Percentiles rank a stretch among this genome's conserved stretches.
Conservation (phyloP, 1,284 basidiomycete species). For the Apiotrichum mycotoxinovorans region DNA sequence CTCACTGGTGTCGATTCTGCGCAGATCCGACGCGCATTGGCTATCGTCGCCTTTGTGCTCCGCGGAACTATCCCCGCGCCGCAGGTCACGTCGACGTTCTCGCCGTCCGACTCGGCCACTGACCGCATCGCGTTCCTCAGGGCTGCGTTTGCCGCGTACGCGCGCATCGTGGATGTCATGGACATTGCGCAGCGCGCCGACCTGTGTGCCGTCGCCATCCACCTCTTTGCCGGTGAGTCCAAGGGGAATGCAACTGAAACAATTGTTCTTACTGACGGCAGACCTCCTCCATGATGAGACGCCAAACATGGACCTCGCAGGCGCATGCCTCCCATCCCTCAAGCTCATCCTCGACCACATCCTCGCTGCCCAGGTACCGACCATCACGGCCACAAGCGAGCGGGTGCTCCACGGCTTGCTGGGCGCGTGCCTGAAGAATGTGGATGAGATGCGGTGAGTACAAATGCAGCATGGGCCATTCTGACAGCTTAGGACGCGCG, state of each 20-base stretch:
- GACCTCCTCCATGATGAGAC: conserved; percentile 81
- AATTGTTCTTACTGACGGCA: conserved; percentile 37
- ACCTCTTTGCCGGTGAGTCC: conserved; percentile 69
- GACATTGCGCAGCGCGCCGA: conserved; percentile 58
- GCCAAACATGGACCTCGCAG: conserved; percentile 69
- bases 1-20: conserved; percentile 29
- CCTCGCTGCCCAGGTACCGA: conserved; percentile 34
- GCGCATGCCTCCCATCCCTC: conserved; percentile 71
- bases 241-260: too few relatives aligned
- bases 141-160: conserved; percentile 64
- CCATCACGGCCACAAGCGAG: conserved; percentile 32
- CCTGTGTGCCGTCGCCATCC: conserved; percentile 71
- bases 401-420: conserved; percentile 77
- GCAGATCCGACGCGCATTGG: conserved; percentile 42
- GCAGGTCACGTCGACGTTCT: conserved; percentile 56
- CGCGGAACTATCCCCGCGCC: conserved; percentile 64
- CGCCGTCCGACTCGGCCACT: conserved; percentile 52
- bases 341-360: conserved; percentile 66
- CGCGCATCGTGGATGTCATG: conserved; percentile 61
- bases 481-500: conserved; percentile 60
- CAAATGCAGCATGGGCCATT: background rate
- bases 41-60: conserved; percentile 65
- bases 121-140: conserved; percentile 66
- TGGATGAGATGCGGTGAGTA: conserved; percentile 84
- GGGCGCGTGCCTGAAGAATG: conserved; percentile 75